Percentiles rank a stretch among this genome's conserved stretches.
These are phyloP conservation scores for Monilinia fructicola DNA, from an alignment of 2,329 filamentous ascomycete genomes.

Conservation along the genomic window DNA sequence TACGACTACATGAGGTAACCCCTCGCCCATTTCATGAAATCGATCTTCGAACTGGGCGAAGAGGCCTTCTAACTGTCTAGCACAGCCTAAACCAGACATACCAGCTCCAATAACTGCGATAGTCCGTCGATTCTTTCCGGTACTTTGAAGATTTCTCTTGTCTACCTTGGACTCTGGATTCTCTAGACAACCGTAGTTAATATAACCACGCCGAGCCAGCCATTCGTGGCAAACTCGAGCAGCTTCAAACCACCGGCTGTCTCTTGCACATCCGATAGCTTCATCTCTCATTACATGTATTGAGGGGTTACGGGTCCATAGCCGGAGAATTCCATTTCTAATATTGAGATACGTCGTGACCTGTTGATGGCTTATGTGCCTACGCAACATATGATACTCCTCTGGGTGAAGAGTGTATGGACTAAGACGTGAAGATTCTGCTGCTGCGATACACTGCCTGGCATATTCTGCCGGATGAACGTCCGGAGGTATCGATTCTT, in stretches of 20 bases:
- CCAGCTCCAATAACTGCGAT: conserved; percentile 89
- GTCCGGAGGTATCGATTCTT: conserved; percentile 78
- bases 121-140: conserved; percentile 60
- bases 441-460: conserved; percentile 85
- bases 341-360: conserved; percentile 96
- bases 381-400: conserved; percentile 77
- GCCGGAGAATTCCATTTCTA: conserved; percentile 84
- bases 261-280: conserved; percentile 85
- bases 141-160: conserved; percentile 41
- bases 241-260: conserved; percentile 83
- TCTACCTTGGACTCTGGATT: conserved; percentile 47
- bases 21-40: conserved; percentile 64
- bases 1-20: conserved; percentile 71
- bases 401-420: conserved; percentile 84
- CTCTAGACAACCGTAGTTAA: conserved; percentile 92
- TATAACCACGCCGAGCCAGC: conserved; percentile 86
- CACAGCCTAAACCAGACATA: conserved; percentile 90
- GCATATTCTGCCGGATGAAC: conserved; percentile 76
- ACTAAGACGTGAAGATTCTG: conserved; percentile 83
- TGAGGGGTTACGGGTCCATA: conserved; percentile 87
- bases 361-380: conserved; percentile 82
- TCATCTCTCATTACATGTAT: conserved; percentile 79
- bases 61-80: conserved; percentile 84
- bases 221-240: conserved; percentile 89
- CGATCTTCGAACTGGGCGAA: conserved; percentile 75